phyloP scores from a whole-genome alignment of 1,284 basidiomycete genomes.

The Coniferiporia sulphurascens region DNA sequence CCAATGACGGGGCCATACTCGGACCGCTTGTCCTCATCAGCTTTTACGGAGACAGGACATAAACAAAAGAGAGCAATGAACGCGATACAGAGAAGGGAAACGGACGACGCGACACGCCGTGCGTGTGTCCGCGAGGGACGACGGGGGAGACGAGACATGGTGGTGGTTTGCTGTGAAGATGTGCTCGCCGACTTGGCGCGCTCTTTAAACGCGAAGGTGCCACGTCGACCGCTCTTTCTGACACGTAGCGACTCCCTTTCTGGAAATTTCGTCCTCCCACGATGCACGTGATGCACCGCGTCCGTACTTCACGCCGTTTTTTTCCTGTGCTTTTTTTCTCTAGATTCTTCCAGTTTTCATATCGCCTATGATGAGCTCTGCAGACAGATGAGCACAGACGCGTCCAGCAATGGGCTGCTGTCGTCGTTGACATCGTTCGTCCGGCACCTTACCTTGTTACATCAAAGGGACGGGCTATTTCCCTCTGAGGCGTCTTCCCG shows the following conservation, averaged over 20 bases:
- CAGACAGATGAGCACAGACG: slow-evolving; percentile 39
- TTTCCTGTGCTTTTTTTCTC: background rate
- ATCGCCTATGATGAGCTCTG: slow-evolving; percentile 40
- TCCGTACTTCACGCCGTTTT: background rate
- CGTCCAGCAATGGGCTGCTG: slow-evolving; percentile 24
- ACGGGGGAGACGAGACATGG: slow-evolving; percentile 35
- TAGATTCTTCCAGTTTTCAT: slow-evolving; percentile 48
- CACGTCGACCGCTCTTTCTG: background rate
- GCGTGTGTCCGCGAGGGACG: slow-evolving; percentile 48
- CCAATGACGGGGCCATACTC: slow-evolving; percentile 93
- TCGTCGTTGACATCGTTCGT: slow-evolving; percentile 42
- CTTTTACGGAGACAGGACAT: slow-evolving; percentile 50
- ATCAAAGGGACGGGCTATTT: slow-evolving; percentile 41
- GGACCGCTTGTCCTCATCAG: slow-evolving; percentile 45
- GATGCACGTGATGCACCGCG: background rate
- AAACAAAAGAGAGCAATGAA: slow-evolving; percentile 60
- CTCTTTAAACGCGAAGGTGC: background rate
- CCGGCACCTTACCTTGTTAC: slow-evolving; percentile 47
- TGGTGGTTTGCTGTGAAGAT: slow-evolving; percentile 15
- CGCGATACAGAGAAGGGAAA: slow-evolving; percentile 61
- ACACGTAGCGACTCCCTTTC: background rate
- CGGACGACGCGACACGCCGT: slow-evolving; percentile 40
- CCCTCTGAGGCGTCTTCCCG: slow-evolving; percentile 36
- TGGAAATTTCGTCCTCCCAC: background rate
- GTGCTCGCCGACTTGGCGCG: background rate